Conservation (phyloP, 345 rosid species). For the Eutrema japonicum region DNA sequence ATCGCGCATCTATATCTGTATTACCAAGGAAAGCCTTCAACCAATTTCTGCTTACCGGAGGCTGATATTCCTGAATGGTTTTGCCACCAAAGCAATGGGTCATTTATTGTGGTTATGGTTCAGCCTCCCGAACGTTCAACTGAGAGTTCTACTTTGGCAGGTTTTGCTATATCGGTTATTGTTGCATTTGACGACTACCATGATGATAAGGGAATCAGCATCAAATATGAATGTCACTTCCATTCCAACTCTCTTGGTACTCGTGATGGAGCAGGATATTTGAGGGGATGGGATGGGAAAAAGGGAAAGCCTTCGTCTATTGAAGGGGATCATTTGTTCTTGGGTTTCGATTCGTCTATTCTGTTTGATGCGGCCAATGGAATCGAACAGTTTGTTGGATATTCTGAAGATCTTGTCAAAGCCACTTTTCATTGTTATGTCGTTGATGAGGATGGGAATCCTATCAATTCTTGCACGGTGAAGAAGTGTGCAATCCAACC, state of each 20-base stretch:
- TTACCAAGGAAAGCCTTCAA: constrained; percentile 30
- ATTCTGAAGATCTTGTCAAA: constrained; percentile 25
- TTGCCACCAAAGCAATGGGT: constrained; percentile 19
- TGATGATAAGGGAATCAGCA: constrained; percentile 27
- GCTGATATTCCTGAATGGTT: constrained; percentile 26
- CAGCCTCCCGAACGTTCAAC: constrained; percentile 1
- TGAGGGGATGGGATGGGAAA: constrained; percentile 28
- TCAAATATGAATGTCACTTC: constrained; percentile 10
- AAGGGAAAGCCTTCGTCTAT: constrained; percentile 16
- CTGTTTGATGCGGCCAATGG: constrained; percentile 26
- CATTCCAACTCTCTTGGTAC: neutral
- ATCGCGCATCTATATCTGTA: constrained; percentile 26
- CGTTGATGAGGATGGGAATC: constrained; percentile 27
- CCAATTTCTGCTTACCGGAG: constrained; percentile 27
- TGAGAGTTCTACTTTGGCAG: constrained; percentile 21
- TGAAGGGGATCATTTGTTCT: constrained; percentile 30
- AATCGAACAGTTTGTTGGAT: constrained; percentile 20
- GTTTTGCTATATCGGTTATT: constrained; percentile 26
- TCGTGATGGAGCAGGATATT: constrained; percentile 16
- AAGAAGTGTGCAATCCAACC: constrained; percentile 33
- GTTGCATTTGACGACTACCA: constrained; percentile 22
- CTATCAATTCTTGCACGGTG: constrained; percentile 20
- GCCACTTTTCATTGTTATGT: constrained; percentile 20
- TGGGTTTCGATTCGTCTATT: constrained; percentile 19
- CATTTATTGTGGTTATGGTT: neutral